Conservation (phyloP, 2,329 filamentous ascomycete genomes). For the Claviceps sp. region DNA sequence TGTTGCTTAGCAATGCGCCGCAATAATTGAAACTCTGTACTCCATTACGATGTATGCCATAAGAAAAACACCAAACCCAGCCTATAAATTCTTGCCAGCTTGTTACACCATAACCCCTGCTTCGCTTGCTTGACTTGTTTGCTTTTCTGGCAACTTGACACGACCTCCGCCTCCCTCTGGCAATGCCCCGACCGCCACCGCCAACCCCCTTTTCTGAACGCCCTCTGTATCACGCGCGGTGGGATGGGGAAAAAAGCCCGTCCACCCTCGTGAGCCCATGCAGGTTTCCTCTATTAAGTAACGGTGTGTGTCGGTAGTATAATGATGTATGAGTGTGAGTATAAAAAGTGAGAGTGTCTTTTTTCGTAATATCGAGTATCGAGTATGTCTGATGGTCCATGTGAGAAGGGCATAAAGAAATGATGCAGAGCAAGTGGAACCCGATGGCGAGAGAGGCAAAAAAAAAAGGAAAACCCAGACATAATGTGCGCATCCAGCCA, state of each 20-base stretch:
- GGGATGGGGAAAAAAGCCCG: neutral
- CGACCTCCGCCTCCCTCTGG: neutral
- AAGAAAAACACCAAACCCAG: constrained; percentile 18
- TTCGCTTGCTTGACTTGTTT: constrained; percentile 1
- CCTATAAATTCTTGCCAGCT: constrained; percentile 6
- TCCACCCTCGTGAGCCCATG: neutral
- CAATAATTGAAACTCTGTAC: constrained; percentile 13
- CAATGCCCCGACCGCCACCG: neutral
- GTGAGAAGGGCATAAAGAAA: constrained; percentile 12
- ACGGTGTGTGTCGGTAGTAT: neutral
- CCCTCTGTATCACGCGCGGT: neutral
- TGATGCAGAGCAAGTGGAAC: constrained; percentile 9
- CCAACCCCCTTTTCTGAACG: neutral
- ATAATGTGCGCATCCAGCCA: constrained; percentile 12
- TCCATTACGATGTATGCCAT: constrained; percentile 22
- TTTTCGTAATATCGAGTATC: neutral
- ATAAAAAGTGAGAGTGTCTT: neutral
- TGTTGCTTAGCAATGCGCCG: neutral
- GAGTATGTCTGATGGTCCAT: neutral
- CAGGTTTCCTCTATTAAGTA: constrained; percentile 2
- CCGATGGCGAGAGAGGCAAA: constrained; percentile 11
- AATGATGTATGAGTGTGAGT: constrained; percentile 1
- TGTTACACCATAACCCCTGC: constrained; percentile 4
- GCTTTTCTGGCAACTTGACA: constrained; percentile 1
- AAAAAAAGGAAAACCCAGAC: neutral